Conservation (phyloP, 805 yeast species). For the Saccharomycopsis capsularis region DNA sequence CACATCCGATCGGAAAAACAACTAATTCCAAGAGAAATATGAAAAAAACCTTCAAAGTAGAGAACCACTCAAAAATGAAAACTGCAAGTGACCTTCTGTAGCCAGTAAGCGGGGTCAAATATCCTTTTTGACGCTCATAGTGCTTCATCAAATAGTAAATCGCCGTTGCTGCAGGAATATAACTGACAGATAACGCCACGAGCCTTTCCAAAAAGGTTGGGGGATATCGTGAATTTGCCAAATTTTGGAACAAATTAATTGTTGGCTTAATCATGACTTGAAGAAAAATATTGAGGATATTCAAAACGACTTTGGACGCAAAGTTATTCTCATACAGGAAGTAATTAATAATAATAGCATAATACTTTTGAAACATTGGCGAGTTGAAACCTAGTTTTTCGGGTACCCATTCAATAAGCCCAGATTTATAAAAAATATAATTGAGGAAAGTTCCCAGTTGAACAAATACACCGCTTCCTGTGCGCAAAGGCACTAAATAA, state of each 20-base stretch:
- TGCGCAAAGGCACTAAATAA: constrained; percentile 17
- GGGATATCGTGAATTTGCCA: constrained; percentile 25
- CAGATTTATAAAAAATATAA: not conserved
- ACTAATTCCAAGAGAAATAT: constrained; percentile 74
- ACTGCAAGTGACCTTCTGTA: constrained; percentile 45
- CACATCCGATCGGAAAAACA: constrained; percentile 85
- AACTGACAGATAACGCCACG: constrained; percentile 33
- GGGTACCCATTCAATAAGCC: not conserved
- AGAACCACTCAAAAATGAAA: constrained; percentile 31
- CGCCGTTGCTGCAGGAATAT: constrained; percentile 27
- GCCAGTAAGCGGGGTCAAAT: constrained; percentile 40
- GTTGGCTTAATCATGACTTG: constrained; percentile 24
- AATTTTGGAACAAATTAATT: constrained; percentile 18
- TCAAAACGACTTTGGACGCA: not conserved
- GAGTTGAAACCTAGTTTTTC: too few species aligned
- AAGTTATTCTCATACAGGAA: not conserved
- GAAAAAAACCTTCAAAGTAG: constrained; percentile 66
- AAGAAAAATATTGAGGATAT: constrained; percentile 3
- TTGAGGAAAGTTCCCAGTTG: too few species aligned
- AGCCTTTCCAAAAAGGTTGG: constrained; percentile 34
- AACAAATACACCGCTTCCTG: constrained; percentile 13
- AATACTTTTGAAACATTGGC: not conserved
- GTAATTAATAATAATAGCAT: not conserved
- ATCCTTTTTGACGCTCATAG: constrained; percentile 25
- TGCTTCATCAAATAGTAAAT: constrained; percentile 30